Conservation (phyloP, 257 asterid species). For the Cynanchum wilfordii region DNA sequence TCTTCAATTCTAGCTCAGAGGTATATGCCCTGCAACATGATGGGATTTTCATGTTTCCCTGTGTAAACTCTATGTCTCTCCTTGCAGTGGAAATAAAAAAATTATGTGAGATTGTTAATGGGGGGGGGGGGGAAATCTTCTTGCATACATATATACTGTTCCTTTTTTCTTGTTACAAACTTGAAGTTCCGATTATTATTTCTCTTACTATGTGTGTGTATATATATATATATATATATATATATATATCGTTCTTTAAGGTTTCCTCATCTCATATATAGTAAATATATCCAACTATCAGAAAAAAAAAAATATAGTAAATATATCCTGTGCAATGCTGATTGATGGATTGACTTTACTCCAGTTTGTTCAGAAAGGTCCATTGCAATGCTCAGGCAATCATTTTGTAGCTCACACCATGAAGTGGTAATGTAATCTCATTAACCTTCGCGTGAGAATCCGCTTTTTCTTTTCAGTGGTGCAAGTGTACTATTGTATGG, state of each 20-base stretch:
- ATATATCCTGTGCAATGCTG: neutral
- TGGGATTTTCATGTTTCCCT: neutral
- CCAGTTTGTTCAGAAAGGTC: neutral
- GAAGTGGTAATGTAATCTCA: neutral
- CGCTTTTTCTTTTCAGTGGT: neutral
- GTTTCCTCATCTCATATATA: neutral
- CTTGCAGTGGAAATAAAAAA: neutral
- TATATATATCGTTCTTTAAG: neutral
- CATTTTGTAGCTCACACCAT: neutral
- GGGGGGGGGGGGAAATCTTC: too few relatives aligned
- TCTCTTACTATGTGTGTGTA: neutral
- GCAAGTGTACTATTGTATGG: neutral
- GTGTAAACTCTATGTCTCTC: neutral
- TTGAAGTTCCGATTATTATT: neutral
- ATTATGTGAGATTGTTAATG: too few relatives aligned
- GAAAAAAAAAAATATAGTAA: too few relatives aligned
- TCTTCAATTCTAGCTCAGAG: conserved; percentile 92
- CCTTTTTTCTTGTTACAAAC: neutral
- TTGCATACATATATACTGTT: neutral
- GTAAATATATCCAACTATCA: neutral
- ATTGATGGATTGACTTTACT: neutral
- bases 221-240: neutral
- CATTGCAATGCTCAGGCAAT: neutral
- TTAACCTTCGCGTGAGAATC: neutral
- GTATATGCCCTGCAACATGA: conserved; percentile 30